Base-by-base conservation (phyloP, 306 rosid species). In the Styphnolobium japonicum region DNA sequence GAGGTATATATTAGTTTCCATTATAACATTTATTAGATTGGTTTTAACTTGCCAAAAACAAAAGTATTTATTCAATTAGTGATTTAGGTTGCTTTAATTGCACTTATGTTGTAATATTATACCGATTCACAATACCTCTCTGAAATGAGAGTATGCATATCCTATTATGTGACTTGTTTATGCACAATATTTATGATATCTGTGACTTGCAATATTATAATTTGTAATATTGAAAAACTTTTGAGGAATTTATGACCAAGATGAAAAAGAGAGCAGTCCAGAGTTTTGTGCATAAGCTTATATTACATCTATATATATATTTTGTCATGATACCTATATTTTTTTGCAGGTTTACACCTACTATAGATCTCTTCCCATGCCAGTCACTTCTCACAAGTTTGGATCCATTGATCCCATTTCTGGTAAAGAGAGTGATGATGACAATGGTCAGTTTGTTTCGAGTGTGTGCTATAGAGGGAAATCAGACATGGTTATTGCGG, bases 381-480 rank as follows among this genome's bases (percentile, higher is more conserved):
- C 98, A 29, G 77, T 95, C 83, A 89, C 94, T 75, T 93, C 98
- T 6, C 86, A 82, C 83, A 93, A 89, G 79, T 93, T 91, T 71
- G 97, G 99, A 43, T 91, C 98, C 68, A 73, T 89, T 42, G 92
- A 95, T 89, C 91, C 98, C 46, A 83, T 91, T 37, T 85, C 97
- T 15, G 98, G 98, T 43, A 93, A 88, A 80, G 99, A 95, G 81
- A 91, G 89, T 1, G 94, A 90, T 67, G 97, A 91, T 15, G 92
- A 91, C 83, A 90, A 87, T 56, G 97, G 90, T 25, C 96, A 88
- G 76, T 96, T 93, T 80, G 98, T 96, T 85, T 93, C 99, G 0
- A 91, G 98, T 71, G 97, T 96, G 63, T 96, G 98, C 89, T 96
- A 98, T 98, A 96, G 84, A 86, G 90, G 90, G 80, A 91, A 80